Evolutionary conservation across 1,284 basidiomycete genomes (phyloP).

Genomic region (Ustilago tritici): DNA sequence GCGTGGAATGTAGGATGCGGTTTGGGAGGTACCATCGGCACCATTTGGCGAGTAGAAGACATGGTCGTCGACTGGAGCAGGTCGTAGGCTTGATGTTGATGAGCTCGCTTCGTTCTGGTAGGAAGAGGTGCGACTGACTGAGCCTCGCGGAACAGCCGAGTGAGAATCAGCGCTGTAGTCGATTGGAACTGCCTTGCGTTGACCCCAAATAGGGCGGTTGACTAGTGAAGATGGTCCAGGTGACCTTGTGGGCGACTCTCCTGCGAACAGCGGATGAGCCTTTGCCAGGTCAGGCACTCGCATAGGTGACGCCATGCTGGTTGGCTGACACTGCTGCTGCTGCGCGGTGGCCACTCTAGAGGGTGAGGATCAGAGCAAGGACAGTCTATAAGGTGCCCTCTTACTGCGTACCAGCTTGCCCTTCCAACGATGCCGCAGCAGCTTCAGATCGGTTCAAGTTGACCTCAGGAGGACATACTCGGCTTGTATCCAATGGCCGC

Average conservation of each 20-base stretch:
- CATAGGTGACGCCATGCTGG: slow-evolving; percentile 30
- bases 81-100: slow-evolving; percentile 18
- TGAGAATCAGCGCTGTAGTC: slow-evolving; percentile 39
- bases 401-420: background rate
- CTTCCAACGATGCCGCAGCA: background rate
- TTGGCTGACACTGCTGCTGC: background rate
- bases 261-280: slow-evolving; percentile 45
- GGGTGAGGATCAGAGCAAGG: background rate
- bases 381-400: background rate
- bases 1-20: slow-evolving; percentile 39
- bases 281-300: slow-evolving; percentile 20
- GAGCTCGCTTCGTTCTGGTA: slow-evolving; percentile 21
- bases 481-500: background rate
- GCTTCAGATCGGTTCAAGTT: background rate
- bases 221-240: slow-evolving; percentile 44
- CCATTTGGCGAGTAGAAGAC: slow-evolving; percentile 26
- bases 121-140: slow-evolving; percentile 36
- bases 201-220: slow-evolving; percentile 52
- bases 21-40: slow-evolving; percentile 3
- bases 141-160: slow-evolving; percentile 19
- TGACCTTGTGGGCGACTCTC: slow-evolving; percentile 47
- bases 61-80: slow-evolving; percentile 28
- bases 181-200: slow-evolving; percentile 34
- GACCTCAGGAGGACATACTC: slow-evolving; percentile 1
- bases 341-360: background rate